Conservation (phyloP, 495 filamentous ascomycete genomes). For the Aspergillus carlsbadensis region DNA sequence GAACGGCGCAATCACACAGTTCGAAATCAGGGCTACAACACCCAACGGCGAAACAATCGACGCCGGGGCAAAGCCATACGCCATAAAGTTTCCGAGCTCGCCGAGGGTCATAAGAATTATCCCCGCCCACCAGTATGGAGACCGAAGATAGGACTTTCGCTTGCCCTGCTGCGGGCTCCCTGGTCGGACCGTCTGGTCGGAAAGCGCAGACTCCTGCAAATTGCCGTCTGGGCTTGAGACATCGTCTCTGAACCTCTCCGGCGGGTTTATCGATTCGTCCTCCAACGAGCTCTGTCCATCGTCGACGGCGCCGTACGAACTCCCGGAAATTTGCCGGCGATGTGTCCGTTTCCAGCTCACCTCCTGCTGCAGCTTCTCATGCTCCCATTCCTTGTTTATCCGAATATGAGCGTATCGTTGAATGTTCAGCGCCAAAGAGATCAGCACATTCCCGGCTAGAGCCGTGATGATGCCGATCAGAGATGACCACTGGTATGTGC, state of each 20-base stretch:
- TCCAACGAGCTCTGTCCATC: constrained; percentile 21
- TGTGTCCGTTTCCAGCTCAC: constrained; percentile 28
- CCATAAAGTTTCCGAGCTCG: constrained; percentile 93
- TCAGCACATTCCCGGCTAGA: constrained; percentile 86
- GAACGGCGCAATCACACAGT: constrained; percentile 92
- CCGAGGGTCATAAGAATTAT: constrained; percentile 90
- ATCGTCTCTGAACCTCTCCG: constrained; percentile 12
- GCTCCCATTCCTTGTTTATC: constrained; percentile 61
- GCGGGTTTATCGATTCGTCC: constrained; percentile 23
- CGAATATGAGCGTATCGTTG: constrained; percentile 94
- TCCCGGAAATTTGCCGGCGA: constrained; percentile 16
- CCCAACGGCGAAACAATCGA: constrained; percentile 97
- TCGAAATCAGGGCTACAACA: constrained; percentile 91
- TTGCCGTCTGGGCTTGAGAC: constrained; percentile 19
- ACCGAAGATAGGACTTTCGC: constrained; percentile 73
- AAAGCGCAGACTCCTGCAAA: constrained; percentile 34
- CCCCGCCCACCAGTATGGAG: constrained; percentile 94
- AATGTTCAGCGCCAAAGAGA: constrained; percentile 92
- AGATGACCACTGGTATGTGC: constrained; percentile 78
- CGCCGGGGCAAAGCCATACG: constrained; percentile 97
- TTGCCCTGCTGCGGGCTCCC: constrained; percentile 24
- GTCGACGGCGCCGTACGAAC: constrained; percentile 37
- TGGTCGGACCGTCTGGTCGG: constrained; percentile 39
- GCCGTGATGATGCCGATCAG: constrained; percentile 93
- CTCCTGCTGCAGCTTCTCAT: constrained; percentile 43